Base-by-base conservation (phyloP, 108 stramenopile genomes). In the Schizochytrium sp. region DNA sequence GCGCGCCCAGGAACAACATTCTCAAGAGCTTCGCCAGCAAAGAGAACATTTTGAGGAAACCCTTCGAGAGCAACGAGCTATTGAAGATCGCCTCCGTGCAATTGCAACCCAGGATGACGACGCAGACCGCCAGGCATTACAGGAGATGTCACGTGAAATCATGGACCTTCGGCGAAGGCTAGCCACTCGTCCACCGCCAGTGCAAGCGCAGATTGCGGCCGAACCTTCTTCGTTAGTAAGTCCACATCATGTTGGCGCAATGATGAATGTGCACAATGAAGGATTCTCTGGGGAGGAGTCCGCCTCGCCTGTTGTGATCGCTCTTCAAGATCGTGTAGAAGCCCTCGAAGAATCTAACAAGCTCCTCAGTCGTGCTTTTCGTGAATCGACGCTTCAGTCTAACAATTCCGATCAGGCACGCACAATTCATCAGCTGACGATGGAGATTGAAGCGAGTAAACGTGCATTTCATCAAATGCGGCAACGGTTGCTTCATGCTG, bases 311-410 rank as follows among this genome's bases (percentile, higher is more conserved):
- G 28, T 83, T 40, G 76, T 83, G 3, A 47, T 55, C 12, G 76
- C 76, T n/a, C 53, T 83, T 49, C 76, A 83, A 10, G 50, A 55
- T 10, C 76, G 76, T 10, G 47, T 83, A 47, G 76, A 83, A 38
- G 76, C 76, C 15, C 76, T 83, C 10, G 76, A 83, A 28, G 76
- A 83, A 38, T 83, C 53, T 53, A 83, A 83, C 76, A 83, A 83
- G 53, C 50, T 49, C 28, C 53, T 83, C 76, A 83, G 76, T 28
- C 76, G 76, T 0, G 50, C 53, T 53, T 55, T 55, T 83, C 76
- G 76, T 5, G 76, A 49, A 53, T 83, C 64, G 8, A 44, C 64
- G 42, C 42, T 28, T 38, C 64, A 69, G 28, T 38, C 64, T 2
- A 3, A 44, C 53, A 7, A 17, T 42, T 49, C 47, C 10, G 76